phyloP scores from a whole-genome alignment of 176 grass and related monocot genomes.

The Cymbopogon citratus region DNA sequence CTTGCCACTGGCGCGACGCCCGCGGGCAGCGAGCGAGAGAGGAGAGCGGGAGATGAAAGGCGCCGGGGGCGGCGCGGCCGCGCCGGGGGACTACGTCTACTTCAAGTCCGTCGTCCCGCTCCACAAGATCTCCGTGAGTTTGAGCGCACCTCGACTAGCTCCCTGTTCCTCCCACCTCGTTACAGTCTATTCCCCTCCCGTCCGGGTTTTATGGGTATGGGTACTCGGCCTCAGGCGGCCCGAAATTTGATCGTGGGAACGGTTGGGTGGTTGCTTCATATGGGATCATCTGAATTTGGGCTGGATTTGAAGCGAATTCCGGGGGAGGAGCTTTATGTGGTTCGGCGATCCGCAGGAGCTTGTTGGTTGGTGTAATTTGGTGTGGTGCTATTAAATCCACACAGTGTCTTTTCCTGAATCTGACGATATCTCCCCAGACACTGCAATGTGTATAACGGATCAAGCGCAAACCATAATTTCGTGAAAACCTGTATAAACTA shows the following conservation, averaged over 20 bases:
- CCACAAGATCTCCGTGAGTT: slow-evolving; percentile 90
- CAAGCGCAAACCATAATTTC: too few relatives aligned
- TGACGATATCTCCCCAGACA: not conserved
- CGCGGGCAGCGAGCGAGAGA: not conserved
- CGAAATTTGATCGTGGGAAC: not conserved
- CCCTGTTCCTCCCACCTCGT: not conserved
- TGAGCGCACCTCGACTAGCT: not conserved
- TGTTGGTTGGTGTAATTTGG: not conserved
- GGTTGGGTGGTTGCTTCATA: not conserved
- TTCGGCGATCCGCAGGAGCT: not conserved
- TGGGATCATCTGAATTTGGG: not conserved
- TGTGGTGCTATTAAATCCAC: not conserved
- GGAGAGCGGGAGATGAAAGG: slow-evolving; percentile 34
- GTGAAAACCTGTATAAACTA: too few relatives aligned
- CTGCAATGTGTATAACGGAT: too few relatives aligned
- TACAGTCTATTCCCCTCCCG: not conserved
- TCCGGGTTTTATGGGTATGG: not conserved
- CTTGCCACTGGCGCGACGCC: not conserved
- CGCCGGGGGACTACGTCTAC: slow-evolving; percentile 81
- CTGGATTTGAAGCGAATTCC: not conserved
- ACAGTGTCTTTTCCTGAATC: not conserved
- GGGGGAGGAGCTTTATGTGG: not conserved
- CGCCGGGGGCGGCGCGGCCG: slow-evolving; percentile 26
- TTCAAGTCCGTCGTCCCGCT: slow-evolving; percentile 95
- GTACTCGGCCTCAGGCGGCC: not conserved